A percentile compares a stretch with the other conserved stretches of the same genome.
These are phyloP conservation scores for Hevea brasiliensis DNA, from an alignment of 345 rosid genomes.

Conservation along the genomic window DNA sequence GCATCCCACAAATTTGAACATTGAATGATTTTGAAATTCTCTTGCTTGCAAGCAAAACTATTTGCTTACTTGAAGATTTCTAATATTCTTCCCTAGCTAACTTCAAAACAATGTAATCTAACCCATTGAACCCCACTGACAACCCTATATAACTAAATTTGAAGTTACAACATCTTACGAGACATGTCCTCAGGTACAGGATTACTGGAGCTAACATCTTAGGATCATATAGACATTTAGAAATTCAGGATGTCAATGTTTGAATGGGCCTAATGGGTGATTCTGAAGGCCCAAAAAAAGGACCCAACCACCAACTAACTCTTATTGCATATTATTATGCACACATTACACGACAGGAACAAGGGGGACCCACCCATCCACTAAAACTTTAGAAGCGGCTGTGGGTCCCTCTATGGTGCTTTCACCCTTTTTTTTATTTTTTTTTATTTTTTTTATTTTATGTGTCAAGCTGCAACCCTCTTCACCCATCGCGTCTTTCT, in stretches of 20 bases:
- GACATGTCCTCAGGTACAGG: too few species aligned
- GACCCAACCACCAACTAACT: constrained; percentile 5
- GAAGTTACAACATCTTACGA: too few species aligned
- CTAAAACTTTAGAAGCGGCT: neutral
- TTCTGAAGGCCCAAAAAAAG: neutral
- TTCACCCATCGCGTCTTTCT: neutral
- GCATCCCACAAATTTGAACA: neutral
- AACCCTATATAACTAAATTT: neutral
- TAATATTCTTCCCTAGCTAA: neutral
- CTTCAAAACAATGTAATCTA: neutral
- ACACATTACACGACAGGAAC: neutral
- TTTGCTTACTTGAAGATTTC: constrained; percentile 8
- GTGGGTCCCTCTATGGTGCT: constrained; percentile 8
- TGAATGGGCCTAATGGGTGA: neutral
- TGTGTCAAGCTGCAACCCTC: neutral
- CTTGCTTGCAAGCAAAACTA: constrained; percentile 16
- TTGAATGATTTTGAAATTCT: neutral
- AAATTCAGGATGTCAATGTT: too few species aligned
- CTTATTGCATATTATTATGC: too few species aligned
- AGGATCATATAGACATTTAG: too few species aligned
- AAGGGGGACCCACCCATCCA: constrained; percentile 4
- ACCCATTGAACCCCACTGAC: neutral
- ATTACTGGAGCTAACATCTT: too few species aligned
- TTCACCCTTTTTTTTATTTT: too few species aligned
- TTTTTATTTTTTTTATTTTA: neutral